Base-by-base conservation (phyloP, 192 early-diverging fungal species). In the Coemansia sp. region DNA sequence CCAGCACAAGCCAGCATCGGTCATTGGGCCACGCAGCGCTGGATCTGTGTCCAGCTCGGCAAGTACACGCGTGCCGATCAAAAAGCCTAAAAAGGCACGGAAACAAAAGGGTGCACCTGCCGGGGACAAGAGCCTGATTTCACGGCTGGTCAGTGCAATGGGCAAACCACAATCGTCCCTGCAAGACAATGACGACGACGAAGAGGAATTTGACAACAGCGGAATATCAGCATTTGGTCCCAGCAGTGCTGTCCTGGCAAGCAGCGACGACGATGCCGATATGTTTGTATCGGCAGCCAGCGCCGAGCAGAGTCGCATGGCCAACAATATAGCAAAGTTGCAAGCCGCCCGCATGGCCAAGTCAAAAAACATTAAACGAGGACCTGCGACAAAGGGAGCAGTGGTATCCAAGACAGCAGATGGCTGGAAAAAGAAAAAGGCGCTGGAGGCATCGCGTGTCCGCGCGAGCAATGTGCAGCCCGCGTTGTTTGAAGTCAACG, bases 121-220 rank as follows among this genome's bases (percentile, higher is more conserved):
- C 8, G 59, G 62, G 1, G 66, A 72, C 42, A 64, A 58, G 44
- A 79, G 53, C 46, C 66, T 69, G 8, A 69, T 73, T 15, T 69
- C 76, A 17, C 70, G 60, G 12, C 63, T 79, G 53, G 76, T 72
- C 40, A 34, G 20, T 7, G 66, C 56, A 22, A 73, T 73, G 70
- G 76, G 54, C 42, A 64, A 28, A 3, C 25, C 20, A 51, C 60
- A 28, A n/a, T 10, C 20, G 37, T 44, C 37, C 20, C 19, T n/a
- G 10, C 19, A 12, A 38, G 31, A 5, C 31, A 31, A 31, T 31
- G 31, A 44, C 4, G 50, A 42, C 5, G 65, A 37, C 6, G 62
- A 59, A 15, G 68, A 71, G 46, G 37, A 50, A 20, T 22, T 64
- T n/a, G 54, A 40, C 26, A 51, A 37, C 47, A 48, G 26, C 21